Base-by-base conservation (phyloP, 139 green algal genomes). In the Chlorella vulgaris region DNA sequence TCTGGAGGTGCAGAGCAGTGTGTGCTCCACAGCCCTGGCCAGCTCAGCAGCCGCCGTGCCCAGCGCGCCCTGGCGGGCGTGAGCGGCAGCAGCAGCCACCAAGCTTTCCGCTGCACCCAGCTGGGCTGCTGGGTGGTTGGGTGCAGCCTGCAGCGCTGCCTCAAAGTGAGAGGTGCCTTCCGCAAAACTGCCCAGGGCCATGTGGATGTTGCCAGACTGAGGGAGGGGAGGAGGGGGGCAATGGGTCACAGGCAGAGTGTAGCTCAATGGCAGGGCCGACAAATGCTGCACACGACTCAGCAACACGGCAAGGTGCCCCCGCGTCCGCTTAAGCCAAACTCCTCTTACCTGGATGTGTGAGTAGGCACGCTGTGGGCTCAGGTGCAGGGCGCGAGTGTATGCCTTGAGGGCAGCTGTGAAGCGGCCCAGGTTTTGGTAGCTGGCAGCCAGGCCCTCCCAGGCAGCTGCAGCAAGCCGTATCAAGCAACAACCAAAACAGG, bases 391-490 rank as follows among this genome's bases (percentile, higher is more conserved):
- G 1, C 92, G 88, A 21, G 38, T 73, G 82, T 93, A 96, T 8
- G 91, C 83, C 89, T 94, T 88, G 29, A 87, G 62, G 8, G 81
- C 61, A 2, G 81, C 71, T 7, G 81, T 84, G 70, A 70, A 83
- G 51, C 73, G 55, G 6, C 80, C 69, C 31, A 84, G 73, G 43
- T 69, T 47, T 21, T 86, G 80, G 81, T 87, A 87, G 47, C 68
- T 53, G 24, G 69, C 67, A 26, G 68, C 93, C 78, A 96, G 85
- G 1, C 79, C 90, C 81, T 95, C 91, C 93, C 93, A 96, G 29
- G 91, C 69, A 22, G 83, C 84, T 63, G 89, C 53, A 47, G 1
- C 68, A 68, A 60, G 55, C 69, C n/a, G n/a, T n/a, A 77, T 15
- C 55, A 15, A 31, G 18, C 36, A 7, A 6, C 42, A 40, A 31